Evolutionary conservation across 2,329 filamentous ascomycete species (phyloP), one percentile per base, ranked within the genome.

Genomic region (Corinectria fuckeliana): DNA sequence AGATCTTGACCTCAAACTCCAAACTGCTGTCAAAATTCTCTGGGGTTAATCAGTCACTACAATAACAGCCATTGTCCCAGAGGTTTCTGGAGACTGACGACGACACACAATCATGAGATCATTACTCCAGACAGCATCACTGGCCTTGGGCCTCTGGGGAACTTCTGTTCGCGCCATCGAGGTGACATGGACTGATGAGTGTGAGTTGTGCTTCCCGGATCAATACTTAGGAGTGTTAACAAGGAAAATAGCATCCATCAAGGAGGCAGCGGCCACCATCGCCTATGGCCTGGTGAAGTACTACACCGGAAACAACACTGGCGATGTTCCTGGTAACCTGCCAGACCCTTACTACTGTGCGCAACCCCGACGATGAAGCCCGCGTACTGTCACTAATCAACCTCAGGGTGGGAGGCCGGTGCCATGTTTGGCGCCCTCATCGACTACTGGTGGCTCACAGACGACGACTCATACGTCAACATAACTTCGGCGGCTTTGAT

Each of bases 401-500:
- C 23, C 7, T 34, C 41, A 78, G 76, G 81, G 90, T 93, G 90
- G 90, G 88, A 91, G 74, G 86, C 87, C 0, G 87, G 88, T 18
- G 86, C 87, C 52, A 83, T 93, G 82, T 91, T 92, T 68, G 87
- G 89, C 52, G 85, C 87, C 2, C 72, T 92, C 64, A 76, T 92
- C 53, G 88, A 92, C 73, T 92, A 92, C 75, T 91, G 87, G 87
- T 83, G 84, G 64, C 82, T 87, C 55, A 91, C 89, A 0, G 88
- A 86, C 14, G 89, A 92, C 75, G 72, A 77, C 1, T 82, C 83
- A 3, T 91, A 91, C 76, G 89, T 88, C 71, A 76, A 81, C 9
- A 79, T 86, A 32, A 84, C 84, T 2, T 80, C 76, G 16, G 80
- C 89, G 69, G 88, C 83, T 2, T 70, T 91, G 67, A 68, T 85